phyloP scores from a whole-genome alignment of 768 basidiomycete genomes.

The Rhodotorula graminis region DNA sequence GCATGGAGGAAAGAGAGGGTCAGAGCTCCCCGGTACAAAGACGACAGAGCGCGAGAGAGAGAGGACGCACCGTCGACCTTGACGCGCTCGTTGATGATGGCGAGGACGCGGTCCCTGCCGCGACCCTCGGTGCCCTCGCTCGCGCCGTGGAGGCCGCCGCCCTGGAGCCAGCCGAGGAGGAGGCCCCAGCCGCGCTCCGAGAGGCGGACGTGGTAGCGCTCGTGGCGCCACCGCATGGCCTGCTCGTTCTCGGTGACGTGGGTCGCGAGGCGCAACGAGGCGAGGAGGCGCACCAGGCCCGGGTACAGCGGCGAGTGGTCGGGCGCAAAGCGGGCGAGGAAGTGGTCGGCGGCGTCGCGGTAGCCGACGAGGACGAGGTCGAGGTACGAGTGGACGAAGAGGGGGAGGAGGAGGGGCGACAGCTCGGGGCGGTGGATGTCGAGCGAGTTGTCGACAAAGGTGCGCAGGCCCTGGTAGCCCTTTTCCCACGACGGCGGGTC shows the following conservation, averaged over 20 bases:
- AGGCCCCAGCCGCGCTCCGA: conserved; percentile 86
- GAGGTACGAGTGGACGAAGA: conserved; percentile 95
- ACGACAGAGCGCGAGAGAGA: too few relatives aligned
- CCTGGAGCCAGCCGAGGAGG: conserved; percentile 91
- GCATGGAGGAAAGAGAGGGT: not conserved
- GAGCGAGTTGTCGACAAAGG: conserved; percentile 39
- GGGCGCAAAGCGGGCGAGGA: conserved; percentile 51
- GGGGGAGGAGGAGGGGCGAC: conserved; percentile 84
- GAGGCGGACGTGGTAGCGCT: conserved; percentile 86
- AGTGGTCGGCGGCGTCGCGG: conserved; percentile 66
- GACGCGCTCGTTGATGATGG: conserved; percentile 88
- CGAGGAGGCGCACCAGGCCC: conserved; percentile 67
- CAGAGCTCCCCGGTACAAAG: too few relatives aligned
- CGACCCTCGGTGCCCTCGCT: conserved; percentile 51
- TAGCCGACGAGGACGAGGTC: conserved; percentile 87
- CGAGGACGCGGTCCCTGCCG: conserved; percentile 82
- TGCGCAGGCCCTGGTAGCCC: conserved; percentile 34
- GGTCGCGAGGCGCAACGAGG: conserved; percentile 69
- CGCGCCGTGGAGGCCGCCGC: conserved; percentile 55
- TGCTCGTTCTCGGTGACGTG: conserved; percentile 79
- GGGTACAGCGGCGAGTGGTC: conserved; percentile 53
- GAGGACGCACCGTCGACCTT: conserved; percentile 72
- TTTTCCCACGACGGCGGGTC: conserved; percentile 39
- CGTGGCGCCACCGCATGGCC: conserved; percentile 77
- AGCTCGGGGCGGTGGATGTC: conserved; percentile 72